phyloP scores from a whole-genome alignment of 2,329 filamentous ascomycete species.

The Aspergillus sp. region DNA sequence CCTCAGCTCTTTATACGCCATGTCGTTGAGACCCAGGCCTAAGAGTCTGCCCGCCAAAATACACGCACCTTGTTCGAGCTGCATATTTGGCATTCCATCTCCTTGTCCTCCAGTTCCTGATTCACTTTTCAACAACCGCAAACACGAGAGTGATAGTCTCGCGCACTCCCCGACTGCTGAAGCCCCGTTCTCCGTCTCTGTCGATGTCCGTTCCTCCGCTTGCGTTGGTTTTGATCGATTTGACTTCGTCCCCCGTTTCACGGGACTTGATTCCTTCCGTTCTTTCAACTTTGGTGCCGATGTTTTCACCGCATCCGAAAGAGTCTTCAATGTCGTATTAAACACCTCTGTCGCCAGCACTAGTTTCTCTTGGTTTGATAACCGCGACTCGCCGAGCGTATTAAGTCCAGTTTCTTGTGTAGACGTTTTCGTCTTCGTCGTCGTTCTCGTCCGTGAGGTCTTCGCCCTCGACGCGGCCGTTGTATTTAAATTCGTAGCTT shows the following conservation, averaged over 20 bases:
- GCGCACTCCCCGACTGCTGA: slow-evolving; percentile 41
- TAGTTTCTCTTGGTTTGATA: slow-evolving; percentile 40
- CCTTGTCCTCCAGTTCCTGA: slow-evolving; percentile 15
- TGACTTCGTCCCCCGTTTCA: slow-evolving; percentile 28
- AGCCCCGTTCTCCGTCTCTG: slow-evolving; percentile 24
- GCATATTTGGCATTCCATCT: slow-evolving; percentile 32
- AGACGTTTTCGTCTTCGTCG: slow-evolving; percentile 25
- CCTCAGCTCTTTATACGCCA: slow-evolving; percentile 43
- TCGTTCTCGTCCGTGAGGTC: slow-evolving; percentile 13
- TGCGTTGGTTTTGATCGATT: slow-evolving; percentile 17
- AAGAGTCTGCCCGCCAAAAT: slow-evolving; percentile 44
- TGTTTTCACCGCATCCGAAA: slow-evolving; percentile 41
- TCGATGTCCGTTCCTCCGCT: slow-evolving; percentile 8
- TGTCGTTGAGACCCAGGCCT: slow-evolving; percentile 39
- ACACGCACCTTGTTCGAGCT: slow-evolving; percentile 45
- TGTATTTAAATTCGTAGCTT: slow-evolving; percentile 19
- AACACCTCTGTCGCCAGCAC: slow-evolving; percentile 48
- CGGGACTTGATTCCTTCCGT: slow-evolving; percentile 28
- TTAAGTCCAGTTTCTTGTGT: slow-evolving; percentile 28
- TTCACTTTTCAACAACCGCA: slow-evolving; percentile 37
- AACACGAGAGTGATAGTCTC: slow-evolving; percentile 37
- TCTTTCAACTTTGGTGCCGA: slow-evolving; percentile 14
- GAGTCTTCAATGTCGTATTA: slow-evolving; percentile 44
- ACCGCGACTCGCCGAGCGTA: slow-evolving; percentile 22
- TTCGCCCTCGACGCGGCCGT: slow-evolving; percentile 24